Percentiles rank a stretch among this genome's conserved stretches.
phyloP scores from a whole-genome alignment of 2,329 filamentous ascomycete species.

The Monosporascus sp. region DNA sequence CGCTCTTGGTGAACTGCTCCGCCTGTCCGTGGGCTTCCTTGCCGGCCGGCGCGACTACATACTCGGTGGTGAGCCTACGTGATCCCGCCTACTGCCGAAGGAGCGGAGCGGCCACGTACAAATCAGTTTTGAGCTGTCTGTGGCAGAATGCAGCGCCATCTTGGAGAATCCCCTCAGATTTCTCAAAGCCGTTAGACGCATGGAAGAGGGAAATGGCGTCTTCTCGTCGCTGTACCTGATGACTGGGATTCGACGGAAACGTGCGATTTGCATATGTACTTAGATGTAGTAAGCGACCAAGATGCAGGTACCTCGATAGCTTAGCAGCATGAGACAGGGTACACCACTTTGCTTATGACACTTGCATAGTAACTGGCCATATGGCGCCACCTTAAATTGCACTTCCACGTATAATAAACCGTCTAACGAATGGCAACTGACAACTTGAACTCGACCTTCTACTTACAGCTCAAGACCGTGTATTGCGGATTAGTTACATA shows the following conservation, averaged over 20 bases:
- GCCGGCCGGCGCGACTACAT: slow-evolving; percentile 58
- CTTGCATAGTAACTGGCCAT: too few species aligned
- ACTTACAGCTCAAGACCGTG: too few species aligned
- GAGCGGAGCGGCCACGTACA: slow-evolving; percentile 13
- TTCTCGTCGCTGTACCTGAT: background rate
- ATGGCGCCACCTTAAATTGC: too few species aligned
- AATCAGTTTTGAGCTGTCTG: slow-evolving; percentile 17
- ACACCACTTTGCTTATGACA: too few species aligned
- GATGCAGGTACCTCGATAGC: too few species aligned
- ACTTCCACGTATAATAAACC: too few species aligned
- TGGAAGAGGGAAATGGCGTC: background rate
- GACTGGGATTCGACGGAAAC: background rate
- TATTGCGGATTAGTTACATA: too few species aligned
- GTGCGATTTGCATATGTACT: background rate
- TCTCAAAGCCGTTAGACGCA: background rate
- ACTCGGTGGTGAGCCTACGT: background rate
- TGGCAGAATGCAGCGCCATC: slow-evolving; percentile 25
- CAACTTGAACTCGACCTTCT: too few species aligned
- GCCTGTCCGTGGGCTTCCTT: slow-evolving; percentile 57
- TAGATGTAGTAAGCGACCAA: too few species aligned
- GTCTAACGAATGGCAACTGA: too few species aligned
- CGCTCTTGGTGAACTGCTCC: slow-evolving; percentile 65
- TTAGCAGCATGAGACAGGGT: too few species aligned
- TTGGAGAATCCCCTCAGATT: slow-evolving; percentile 1
- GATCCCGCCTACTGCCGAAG: background rate